Base-by-base conservation (phyloP, 2,329 filamentous ascomycete genomes). In the Penicillium hesseltinei region DNA sequence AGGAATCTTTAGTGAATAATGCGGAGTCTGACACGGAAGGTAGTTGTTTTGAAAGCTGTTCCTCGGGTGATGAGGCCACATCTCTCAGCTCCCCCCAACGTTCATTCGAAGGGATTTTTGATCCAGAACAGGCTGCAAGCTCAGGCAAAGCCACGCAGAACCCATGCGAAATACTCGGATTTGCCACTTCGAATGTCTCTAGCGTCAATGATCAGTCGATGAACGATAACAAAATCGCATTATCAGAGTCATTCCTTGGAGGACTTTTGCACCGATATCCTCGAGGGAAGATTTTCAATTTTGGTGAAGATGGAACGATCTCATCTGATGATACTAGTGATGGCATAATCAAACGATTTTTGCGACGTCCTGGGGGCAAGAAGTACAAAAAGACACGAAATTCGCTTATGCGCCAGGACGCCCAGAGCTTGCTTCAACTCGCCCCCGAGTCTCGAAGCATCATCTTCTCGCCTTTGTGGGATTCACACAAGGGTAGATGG, bases 261-360 rank as follows among this genome's bases (percentile, higher is more conserved):
- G 69, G 69, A 2, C 71, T 83, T 6, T 64, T 82, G 1, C 73
- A 73, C 13, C 70, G 75, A 1, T 78, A 83, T 55, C 80, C 80
- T 0, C 66, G 71, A 9, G 81, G 81, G 0, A 76, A 76, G 48
- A 72, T 81, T 0, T 82, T 81, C 58, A 77, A 76, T 48, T 79
- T 78, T 31, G 76, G 75, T 15, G 69, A 69, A 5, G 64, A 74
- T 11, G 79, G 78, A 0, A 67, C 71, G 10, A 51, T 77, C 0
- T 59, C 75, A 71, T 61, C 62, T 2, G 49, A 51, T 29, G 60
- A 64, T 1, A 58, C 47, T 5, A 57, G 59, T 36, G 60, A 62
- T 23, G 39, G 53, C 3, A 9, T 27, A n/a, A 44, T 54, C 39
- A 56, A 56, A 11, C 29, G 39, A 6, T 56, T 63, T 33, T 43